Evolutionary conservation across 202 grass and related monocot genomes (phyloP), one percentile per base, ranked within the genome.

Genomic region (Dendrocalamus latiflorus): DNA sequence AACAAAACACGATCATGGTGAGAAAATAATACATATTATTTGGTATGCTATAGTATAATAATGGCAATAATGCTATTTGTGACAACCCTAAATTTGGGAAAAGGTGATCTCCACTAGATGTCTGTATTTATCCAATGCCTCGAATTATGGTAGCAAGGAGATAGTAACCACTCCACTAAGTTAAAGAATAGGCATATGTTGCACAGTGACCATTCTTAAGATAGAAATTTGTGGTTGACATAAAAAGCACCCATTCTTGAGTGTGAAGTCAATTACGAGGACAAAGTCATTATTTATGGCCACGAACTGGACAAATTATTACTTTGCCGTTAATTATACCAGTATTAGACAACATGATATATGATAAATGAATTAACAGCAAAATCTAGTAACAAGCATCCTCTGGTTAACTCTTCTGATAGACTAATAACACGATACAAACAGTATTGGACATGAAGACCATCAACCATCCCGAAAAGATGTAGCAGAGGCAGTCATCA

Each of bases 1-100:
- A 89, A 93, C 30, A 84, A 43, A 81, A 79, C 9, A 62, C 59
- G 70, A 41, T 70, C 25, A 80, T 25, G 48, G 36, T 69, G 39
- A 83, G 22, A 78, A 30, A 69, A 77, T 25, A 28, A 53, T 18
- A 33, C 54, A 72, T 58, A 21, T 20, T 72, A 65, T 66, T 61
- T 74, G 13, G 30, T 41, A 45, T 62, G 25, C 53, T 57, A 65
- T 58, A 56, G 64, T 26, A 73, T 15, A 83, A 64, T 18, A 63
- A 80, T 79, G 68, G 11, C 5, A 75, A 37, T 26, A 78, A 12
- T 38, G 74, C 33, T 78, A 41, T 61, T 34, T 30, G 14, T 56
- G 54, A 20, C 24, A 60, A 60, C 44, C 60, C 79, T 70, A 76
- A 80, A 80, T 21, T 28, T 37, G 17, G 65, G 20, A 75, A 80